phyloP scores from a whole-genome alignment of 768 basidiomycete species.

The Suillus subluteus region DNA sequence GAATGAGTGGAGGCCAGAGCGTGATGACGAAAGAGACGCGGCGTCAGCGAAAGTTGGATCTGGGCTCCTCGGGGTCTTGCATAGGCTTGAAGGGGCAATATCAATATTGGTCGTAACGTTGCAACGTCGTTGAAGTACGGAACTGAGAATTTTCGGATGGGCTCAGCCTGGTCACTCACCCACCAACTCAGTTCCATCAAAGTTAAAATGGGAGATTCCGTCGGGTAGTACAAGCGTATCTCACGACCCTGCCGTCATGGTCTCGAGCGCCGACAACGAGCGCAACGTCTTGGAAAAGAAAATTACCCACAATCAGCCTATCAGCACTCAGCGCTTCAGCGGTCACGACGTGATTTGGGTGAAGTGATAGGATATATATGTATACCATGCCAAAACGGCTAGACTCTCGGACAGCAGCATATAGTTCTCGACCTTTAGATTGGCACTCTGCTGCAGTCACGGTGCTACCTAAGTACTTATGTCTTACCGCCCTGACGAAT shows the following conservation, averaged over 20 bases:
- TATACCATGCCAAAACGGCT: neutral
- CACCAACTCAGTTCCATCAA: neutral
- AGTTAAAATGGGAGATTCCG: neutral
- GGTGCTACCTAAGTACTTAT: conserved; percentile 14
- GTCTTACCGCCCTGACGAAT: conserved; percentile 16
- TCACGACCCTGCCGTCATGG: neutral
- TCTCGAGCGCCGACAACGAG: neutral
- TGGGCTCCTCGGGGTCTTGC: no score
- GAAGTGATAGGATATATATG: neutral
- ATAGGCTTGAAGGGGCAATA: no score
- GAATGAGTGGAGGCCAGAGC: no score
- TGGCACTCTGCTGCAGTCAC: neutral
- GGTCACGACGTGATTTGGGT: neutral
- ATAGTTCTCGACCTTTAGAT: neutral
- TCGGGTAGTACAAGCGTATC: neutral
- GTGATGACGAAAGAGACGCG: no score
- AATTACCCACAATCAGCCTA: neutral
- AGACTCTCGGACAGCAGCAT: no score
- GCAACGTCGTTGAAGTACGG: no score
- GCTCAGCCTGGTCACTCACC: no score
- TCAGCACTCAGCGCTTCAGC: neutral
- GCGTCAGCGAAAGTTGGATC: no score
- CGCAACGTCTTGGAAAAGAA: neutral
- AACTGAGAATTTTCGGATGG: no score
- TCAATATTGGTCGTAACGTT: no score